Conservation (phyloP, 225 moss, liverwort and hornwort genomes). For the Climacium dendroides region DNA sequence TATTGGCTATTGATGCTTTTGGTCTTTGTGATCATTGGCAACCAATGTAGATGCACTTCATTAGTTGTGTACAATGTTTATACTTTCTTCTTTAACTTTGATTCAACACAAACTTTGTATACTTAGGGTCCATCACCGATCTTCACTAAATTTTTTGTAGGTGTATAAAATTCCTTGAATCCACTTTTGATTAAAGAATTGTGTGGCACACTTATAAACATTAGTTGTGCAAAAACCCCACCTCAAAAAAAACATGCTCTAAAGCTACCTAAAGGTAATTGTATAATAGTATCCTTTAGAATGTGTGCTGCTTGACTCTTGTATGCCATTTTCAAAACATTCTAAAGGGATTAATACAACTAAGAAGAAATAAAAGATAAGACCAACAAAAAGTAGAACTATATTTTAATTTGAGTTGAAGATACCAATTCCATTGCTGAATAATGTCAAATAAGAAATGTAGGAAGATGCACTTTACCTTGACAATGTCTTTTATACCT, state of each 20-base stretch:
- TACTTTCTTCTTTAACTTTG: not conserved
- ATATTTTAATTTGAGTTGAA: not conserved
- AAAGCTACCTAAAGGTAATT: not conserved
- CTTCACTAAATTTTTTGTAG: not conserved
- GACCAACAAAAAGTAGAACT: not conserved
- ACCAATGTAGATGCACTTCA: accelerated
- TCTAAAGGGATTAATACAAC: not conserved
- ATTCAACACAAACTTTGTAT: not conserved
- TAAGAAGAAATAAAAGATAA: not conserved
- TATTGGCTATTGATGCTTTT: not conserved
- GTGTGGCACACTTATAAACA: not conserved
- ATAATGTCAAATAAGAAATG: not conserved
- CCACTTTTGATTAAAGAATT: not conserved
- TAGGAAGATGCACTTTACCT: not conserved
- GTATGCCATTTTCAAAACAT: not conserved
- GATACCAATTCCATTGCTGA: not conserved
- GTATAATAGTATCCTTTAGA: not conserved
- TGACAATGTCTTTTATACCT: not conserved
- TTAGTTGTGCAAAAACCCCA: not conserved
- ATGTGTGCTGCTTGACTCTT: not conserved
- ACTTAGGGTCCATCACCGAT: not conserved
- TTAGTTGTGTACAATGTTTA: not conserved
- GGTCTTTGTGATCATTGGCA: not conserved
- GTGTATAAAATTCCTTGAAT: not conserved
- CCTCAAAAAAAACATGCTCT: not conserved